Conservation (phyloP, 139 green algal genomes). For the Pseudopediastrum boryanum region DNA sequence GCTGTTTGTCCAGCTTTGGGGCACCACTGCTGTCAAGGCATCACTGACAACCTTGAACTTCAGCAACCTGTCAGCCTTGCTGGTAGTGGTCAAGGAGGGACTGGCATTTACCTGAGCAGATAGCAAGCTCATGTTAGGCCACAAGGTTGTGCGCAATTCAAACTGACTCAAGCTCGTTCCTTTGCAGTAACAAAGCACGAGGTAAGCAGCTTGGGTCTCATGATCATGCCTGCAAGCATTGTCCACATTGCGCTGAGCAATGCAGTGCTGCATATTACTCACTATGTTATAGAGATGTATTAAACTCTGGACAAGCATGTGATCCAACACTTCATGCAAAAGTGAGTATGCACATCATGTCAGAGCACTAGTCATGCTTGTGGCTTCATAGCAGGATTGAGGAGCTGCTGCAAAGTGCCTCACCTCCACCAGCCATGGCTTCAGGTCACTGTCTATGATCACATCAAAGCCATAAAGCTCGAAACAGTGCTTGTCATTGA, state of each 20-base stretch:
- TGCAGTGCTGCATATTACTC: too few species aligned
- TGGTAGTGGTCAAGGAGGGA: slow-evolving; percentile 52
- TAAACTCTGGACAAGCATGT: too few species aligned
- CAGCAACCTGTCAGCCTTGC: slow-evolving; percentile 57
- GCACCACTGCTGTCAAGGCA: slow-evolving; percentile 51
- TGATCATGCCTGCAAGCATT: too few species aligned
- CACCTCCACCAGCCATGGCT: slow-evolving; percentile 83
- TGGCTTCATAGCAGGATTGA: background rate
- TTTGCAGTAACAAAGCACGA: too few species aligned
- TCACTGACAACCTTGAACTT: slow-evolving; percentile 71
- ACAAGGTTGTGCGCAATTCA: background rate
- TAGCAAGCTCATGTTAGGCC: background rate
- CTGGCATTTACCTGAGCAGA: slow-evolving; percentile 47
- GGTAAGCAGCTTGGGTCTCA: too few species aligned
- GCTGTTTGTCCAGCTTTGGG: slow-evolving; percentile 24
- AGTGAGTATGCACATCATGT: too few species aligned
- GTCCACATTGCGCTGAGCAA: too few species aligned
- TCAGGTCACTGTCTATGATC: slow-evolving; percentile 68
- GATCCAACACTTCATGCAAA: too few species aligned
- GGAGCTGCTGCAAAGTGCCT: background rate
- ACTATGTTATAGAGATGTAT: too few species aligned
- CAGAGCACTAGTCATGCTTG: background rate
- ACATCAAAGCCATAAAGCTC: slow-evolving; percentile 85
- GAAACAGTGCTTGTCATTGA: slow-evolving; percentile 83
- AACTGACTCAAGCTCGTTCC: too few species aligned